phyloP scores from a whole-genome alignment of 495 filamentous ascomycete species.

The Penicillium mononematosum region DNA sequence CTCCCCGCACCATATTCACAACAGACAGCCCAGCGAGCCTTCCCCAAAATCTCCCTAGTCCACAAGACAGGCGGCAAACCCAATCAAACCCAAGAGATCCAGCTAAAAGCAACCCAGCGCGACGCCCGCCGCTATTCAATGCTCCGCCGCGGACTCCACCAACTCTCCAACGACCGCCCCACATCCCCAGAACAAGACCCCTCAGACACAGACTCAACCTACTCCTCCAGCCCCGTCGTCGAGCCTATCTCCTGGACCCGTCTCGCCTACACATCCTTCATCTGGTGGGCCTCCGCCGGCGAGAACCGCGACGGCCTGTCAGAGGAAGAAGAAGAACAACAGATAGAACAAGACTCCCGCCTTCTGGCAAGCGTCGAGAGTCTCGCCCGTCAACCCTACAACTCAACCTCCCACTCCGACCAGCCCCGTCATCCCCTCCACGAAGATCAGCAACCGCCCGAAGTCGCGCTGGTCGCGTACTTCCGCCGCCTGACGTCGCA shows the following conservation, averaged over 20 bases:
- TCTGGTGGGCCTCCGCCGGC: slow-evolving; percentile 98
- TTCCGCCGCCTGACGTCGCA: slow-evolving; percentile 83
- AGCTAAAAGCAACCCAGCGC: slow-evolving; percentile 83
- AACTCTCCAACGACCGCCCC: slow-evolving; percentile 39
- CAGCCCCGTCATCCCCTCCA: slow-evolving; percentile 39
- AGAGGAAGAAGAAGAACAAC: slow-evolving; percentile 45
- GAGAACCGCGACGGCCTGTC: slow-evolving; percentile 63
- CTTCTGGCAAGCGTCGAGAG: slow-evolving; percentile 44
- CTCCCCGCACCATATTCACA: slow-evolving; percentile 66
- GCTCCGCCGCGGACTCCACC: slow-evolving; percentile 65
- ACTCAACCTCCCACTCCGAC: slow-evolving; percentile 24
- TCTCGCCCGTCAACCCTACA: slow-evolving; percentile 30
- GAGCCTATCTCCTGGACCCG: slow-evolving; percentile 87
- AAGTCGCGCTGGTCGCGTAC: slow-evolving; percentile 82
- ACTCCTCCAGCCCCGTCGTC: slow-evolving; percentile 54
- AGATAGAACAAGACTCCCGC: slow-evolving; percentile 43
- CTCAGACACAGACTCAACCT: slow-evolving; percentile 47
- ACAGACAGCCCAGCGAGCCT: slow-evolving; percentile 56
- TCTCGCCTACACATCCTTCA: slow-evolving; percentile 85
- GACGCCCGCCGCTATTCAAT: slow-evolving; percentile 77
- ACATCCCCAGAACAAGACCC: slow-evolving; percentile 25
- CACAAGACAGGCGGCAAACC: slow-evolving; percentile 27
- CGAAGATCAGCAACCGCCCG: slow-evolving; percentile 45
- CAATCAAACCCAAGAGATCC: slow-evolving; percentile 26
- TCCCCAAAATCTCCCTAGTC: slow-evolving; percentile 63